Base-by-base conservation (phyloP, 257 asterid genomes). In the Solanum pennellii region DNA sequence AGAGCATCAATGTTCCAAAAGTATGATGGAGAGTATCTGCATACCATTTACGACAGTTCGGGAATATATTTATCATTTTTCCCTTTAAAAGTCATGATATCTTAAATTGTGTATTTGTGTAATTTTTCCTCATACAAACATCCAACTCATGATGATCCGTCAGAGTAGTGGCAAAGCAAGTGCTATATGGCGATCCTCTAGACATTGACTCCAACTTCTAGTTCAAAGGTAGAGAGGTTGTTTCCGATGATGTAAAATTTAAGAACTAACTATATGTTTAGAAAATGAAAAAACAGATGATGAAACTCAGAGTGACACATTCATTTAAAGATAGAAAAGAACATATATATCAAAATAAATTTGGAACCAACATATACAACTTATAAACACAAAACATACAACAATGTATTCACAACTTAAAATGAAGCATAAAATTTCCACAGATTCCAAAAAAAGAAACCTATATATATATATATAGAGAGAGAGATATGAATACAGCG, bases 331-430 rank as follows among this genome's bases (percentile, higher is more conserved):
- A 71, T 66, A 3, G 39, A 79, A 79, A 13, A 44, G 65, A 79
- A 47, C 84, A 77, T 29, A 16, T 29, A 49, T 29, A 49, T 80
- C 66, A 16, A 65, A 65, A 69, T 21, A 41, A 25, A 11, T 39
- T 56, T 37, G 8, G n/a, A 65, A 66, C 87, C 25, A 84, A 66
- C 59, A 84, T 62, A 66, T 66, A 84, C 80, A 84, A 84, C 65
- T 62, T 72, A 29, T 83, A 59, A 85, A 73, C 33, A 74, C 85
- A 29, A 73, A 71, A 84, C 66, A 45, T 69, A 85, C 77, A 44
- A 84, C 88, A 83, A 39, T 33, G 82, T 85, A 88, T 88, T 85
- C 88, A 88, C 88, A 88, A 77, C 83, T 62, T 18, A 37, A 37
- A 31, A 75, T 75, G 62, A 59, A 65, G 71, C 77, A 65, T 85